A percentile compares a stretch with the other conserved stretches of the same genome.
Evolutionary conservation across 2,329 filamentous ascomycete species (phyloP).

Genomic region (Passalora sequoiae): DNA sequence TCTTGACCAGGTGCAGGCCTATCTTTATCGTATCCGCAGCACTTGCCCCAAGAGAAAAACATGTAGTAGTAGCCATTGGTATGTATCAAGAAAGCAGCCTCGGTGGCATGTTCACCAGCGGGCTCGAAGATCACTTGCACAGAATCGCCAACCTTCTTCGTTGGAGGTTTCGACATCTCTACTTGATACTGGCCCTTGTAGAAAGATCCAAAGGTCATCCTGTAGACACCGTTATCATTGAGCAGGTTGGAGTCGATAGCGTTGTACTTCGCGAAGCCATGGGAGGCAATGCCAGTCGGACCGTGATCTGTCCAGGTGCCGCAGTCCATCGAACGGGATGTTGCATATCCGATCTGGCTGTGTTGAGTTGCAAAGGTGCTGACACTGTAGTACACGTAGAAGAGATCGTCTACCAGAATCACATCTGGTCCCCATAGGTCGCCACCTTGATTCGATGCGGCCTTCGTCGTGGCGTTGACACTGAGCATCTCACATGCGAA

Average conservation of each 20-base stretch:
- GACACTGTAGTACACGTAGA: conserved; percentile 64
- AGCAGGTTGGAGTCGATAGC: conserved; percentile 51
- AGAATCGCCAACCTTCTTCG: conserved; percentile 33
- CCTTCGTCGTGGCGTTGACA: conserved; percentile 36
- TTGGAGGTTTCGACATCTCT: conserved; percentile 38
- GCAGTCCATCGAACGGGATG: conserved; percentile 45
- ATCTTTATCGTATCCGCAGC: conserved; percentile 54
- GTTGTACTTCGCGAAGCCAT: conserved; percentile 40
- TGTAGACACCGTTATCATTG: conserved; percentile 40
- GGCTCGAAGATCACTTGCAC: conserved; percentile 52
- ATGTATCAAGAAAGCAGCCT: conserved; percentile 54
- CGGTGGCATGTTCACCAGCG: conserved; percentile 48
- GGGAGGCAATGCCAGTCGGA: conserved; percentile 49
- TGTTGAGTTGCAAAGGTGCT: conserved; percentile 57
- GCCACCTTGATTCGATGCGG: conserved; percentile 42
- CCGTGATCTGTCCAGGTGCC: conserved; percentile 59
- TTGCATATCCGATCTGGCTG: conserved; percentile 58
- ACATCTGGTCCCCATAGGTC: conserved; percentile 62
- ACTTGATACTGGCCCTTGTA: conserved; percentile 62
- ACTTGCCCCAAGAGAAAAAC: conserved; percentile 58
- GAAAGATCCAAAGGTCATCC: conserved; percentile 63
- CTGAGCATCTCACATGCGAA: conserved; percentile 45
- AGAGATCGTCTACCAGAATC: conserved; percentile 51
- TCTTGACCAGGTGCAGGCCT: conserved; percentile 54
- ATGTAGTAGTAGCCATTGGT: conserved; percentile 58